Conservation (phyloP, 208 protist genomes). For the Crithidia mellificae region DNA sequence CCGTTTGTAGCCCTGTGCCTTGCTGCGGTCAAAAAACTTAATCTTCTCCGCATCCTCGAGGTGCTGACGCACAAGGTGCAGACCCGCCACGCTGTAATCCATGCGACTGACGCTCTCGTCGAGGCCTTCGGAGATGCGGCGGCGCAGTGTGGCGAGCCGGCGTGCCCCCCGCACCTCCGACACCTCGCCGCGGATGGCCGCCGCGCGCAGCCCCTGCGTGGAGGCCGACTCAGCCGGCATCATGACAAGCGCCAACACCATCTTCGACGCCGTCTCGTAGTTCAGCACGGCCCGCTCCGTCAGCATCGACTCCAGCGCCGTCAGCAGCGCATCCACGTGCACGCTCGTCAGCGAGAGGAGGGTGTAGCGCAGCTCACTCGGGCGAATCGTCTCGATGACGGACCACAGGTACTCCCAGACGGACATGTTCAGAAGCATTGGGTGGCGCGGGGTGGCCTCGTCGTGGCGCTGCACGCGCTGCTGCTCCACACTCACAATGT, state of each 20-base stretch:
- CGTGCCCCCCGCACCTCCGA: constrained; percentile 64
- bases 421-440: constrained; percentile 63
- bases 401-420: constrained; percentile 87
- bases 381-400: constrained; percentile 76
- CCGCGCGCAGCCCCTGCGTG: constrained; percentile 37
- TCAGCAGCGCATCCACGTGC: constrained; percentile 81
- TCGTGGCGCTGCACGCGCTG: constrained; percentile 65
- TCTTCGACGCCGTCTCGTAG: constrained; percentile 79
- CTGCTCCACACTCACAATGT: constrained; percentile 81
- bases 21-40: constrained; percentile 81
- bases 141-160: constrained; percentile 58
- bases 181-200: constrained; percentile 63
- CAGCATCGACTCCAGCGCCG: constrained; percentile 67
- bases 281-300: constrained; percentile 67
- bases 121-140: constrained; percentile 63
- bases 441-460: constrained; percentile 60
- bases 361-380: constrained; percentile 81
- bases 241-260: constrained; percentile 72
- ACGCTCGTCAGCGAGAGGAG: constrained; percentile 81
- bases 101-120: constrained; percentile 62
- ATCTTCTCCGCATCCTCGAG: constrained; percentile 69
- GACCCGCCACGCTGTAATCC: constrained; percentile 75
- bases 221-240: constrained; percentile 28
- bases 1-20: constrained; percentile 82
- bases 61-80: constrained; percentile 69